phyloP scores from a whole-genome alignment of 2,329 filamentous ascomycete species.

The Gyromitra esculenta region DNA sequence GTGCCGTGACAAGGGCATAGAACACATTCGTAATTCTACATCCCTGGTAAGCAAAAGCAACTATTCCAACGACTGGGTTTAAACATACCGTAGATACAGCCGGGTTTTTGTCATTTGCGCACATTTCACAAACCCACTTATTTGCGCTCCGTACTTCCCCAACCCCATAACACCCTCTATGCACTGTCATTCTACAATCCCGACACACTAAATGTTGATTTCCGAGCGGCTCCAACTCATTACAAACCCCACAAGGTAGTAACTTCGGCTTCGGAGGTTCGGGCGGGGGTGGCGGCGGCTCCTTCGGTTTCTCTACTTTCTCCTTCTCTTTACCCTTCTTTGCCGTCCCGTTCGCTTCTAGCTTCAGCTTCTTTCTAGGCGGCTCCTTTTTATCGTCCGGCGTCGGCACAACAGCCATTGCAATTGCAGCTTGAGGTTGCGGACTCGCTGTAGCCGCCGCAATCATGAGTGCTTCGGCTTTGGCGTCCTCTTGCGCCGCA shows the following conservation, averaged over 20 bases:
- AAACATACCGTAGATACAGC: conserved; percentile 84
- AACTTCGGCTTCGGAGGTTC: conserved; percentile 80
- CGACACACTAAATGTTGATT: conserved; percentile 80
- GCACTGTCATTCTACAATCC: conserved; percentile 90
- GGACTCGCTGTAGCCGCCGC: conserved; percentile 57
- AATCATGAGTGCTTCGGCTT: conserved; percentile 55
- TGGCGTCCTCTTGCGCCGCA: conserved; percentile 69
- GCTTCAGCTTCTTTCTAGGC: conserved; percentile 73
- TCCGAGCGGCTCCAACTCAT: conserved; percentile 74
- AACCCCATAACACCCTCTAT: conserved; percentile 92
- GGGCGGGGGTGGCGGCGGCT: conserved; percentile 72
- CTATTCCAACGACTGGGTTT: conserved; percentile 23
- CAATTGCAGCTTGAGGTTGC: conserved; percentile 50
- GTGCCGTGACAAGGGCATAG: conserved; percentile 78
- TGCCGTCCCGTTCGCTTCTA: conserved; percentile 59
- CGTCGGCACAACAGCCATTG: conserved; percentile 20
- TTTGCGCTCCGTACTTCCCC: conserved; percentile 72
- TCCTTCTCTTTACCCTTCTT: conserved; percentile 68
- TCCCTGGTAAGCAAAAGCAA: conserved; percentile 56
- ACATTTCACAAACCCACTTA: conserved; percentile 97
- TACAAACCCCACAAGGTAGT: conserved; percentile 87
- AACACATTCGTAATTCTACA: conserved; percentile 86
- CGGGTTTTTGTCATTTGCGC: conserved; percentile 89
- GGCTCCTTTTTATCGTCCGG: conserved; percentile 64
- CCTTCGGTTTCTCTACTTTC: conserved; percentile 65